phyloP scores from a whole-genome alignment of 1,139 yeast species.

The Geotrichum macrosporum region DNA sequence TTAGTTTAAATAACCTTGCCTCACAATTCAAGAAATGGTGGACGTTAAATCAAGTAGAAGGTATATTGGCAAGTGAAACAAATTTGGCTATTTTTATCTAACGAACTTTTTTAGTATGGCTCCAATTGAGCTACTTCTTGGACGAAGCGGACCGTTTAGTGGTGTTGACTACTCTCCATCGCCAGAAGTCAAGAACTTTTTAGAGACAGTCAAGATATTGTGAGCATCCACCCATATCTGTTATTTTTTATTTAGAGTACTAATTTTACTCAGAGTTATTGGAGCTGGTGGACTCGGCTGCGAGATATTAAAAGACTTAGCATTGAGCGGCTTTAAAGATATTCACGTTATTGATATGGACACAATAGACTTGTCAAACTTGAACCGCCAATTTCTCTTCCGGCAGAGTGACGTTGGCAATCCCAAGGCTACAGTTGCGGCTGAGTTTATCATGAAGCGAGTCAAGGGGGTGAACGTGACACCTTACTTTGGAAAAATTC shows the following conservation, averaged over 20 bases:
- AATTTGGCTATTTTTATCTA: neutral
- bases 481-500: conserved; percentile 63
- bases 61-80: neutral
- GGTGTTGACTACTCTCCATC: conserved; percentile 40
- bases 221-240: conserved; percentile 23
- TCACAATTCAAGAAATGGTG: too few species aligned
- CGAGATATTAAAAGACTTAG: conserved; percentile 80
- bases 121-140: conserved; percentile 32
- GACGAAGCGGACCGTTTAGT: conserved; percentile 39
- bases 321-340: conserved; percentile 66
- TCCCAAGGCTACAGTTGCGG: conserved; percentile 79
- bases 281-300: conserved; percentile 98
- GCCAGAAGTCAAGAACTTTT: conserved; percentile 30
- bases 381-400: conserved; percentile 86
- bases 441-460: conserved; percentile 51
- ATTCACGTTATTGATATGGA: conserved; percentile 93
- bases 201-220: conserved; percentile 37
- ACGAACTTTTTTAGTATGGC: conserved; percentile 7
- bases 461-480: conserved; percentile 49
- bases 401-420: conserved; percentile 68
- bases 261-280: conserved; percentile 39
- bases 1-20: too few species aligned
- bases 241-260: conserved; percentile 1
- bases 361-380: conserved; percentile 82
- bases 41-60: conserved; percentile 7